These are phyloP conservation scores for Coemansia aciculifera DNA, from an alignment of 192 early-diverging fungal genomes.

Conservation along the genomic window DNA sequence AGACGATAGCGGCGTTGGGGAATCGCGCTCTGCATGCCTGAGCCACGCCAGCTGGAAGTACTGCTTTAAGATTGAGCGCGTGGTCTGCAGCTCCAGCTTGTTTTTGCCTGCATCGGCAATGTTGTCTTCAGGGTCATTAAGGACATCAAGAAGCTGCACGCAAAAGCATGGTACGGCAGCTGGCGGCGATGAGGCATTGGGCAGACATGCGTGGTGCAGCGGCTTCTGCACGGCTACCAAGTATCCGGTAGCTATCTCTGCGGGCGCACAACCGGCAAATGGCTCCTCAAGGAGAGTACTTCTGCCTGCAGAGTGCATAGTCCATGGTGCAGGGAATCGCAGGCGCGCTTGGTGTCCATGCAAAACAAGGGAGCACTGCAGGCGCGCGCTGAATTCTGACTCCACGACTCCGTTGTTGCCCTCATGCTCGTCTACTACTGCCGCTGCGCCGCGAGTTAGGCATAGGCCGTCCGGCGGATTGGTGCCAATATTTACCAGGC, in stretches of 20 bases:
- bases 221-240: conserved; percentile 26
- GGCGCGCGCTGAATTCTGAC: neutral
- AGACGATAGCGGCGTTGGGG: neutral
- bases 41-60: conserved; percentile 48
- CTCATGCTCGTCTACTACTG: neutral
- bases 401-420: neutral
- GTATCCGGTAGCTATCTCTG: conserved; percentile 31
- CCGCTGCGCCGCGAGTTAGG: conserved; percentile 5
- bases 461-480: conserved; percentile 26
- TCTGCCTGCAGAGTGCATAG: neutral
- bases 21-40: conserved; percentile 32
- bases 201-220: conserved; percentile 1
- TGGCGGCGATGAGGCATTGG: neutral
- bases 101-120: neutral
- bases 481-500: conserved; percentile 25
- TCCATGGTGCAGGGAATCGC: conserved; percentile 3
- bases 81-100: conserved; percentile 20
- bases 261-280: conserved; percentile 1
- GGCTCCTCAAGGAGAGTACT: neutral
- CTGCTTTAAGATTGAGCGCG: conserved; percentile 36
- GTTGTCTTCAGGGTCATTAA: neutral
- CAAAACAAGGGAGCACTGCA: conserved; percentile 48
- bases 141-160: conserved; percentile 39
- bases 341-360: conserved; percentile 39
- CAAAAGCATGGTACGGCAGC: conserved; percentile 27